Base-by-base conservation (phyloP, 352 stramenopile species). In the Phytopythium cucurbitacearum region DNA sequence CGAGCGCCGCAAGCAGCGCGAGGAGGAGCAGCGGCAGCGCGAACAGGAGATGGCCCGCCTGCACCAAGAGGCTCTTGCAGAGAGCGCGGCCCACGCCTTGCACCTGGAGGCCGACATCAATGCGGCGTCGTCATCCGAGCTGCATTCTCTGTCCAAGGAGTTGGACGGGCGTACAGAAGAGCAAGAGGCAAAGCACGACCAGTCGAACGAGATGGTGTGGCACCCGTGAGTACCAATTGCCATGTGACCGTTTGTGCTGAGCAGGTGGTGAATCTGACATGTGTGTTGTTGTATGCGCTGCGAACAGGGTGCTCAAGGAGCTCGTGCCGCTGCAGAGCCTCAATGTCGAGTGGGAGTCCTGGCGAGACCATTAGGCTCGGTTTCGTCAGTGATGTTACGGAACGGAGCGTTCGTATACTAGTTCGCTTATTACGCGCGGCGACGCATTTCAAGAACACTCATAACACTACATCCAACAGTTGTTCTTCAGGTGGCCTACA, bases 331-430 rank as follows among this genome's bases (percentile, higher is more conserved):
- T 93, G 33, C 73, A 85, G 59, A 91, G 78, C 51, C 62, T 91
- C 35, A 93, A 89, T 53, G 62, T 89, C 42, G 77, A 89, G 62
- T 90, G 80, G 73, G 82, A 93, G 63, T 76, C 76, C 50, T 93
- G 82, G 82, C 80, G 82, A 61, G 82, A 93, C 47, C 82, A 93
- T 50, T 92, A 48, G 62, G 51, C 15, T 44, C 12, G 9, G 21
- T 21, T 12, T 48, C 21, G 9, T 7, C 2, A 40, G 40, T 40
- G 33, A 16, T 50, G 38, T n/a, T 40, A 50, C 8, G 15, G 21
- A 15, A 37, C 33, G 32, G 28, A 15, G n/a, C 47, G 15, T 28
- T 28, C 21, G 34, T 58, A 41, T n/a, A 43, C 11, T 43, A 43
- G 39, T 43, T n/a, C 39, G n/a, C 56, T 59, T 28, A 28, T 28